Evolutionary conservation across 306 rosid species (phyloP).

Genomic region (Acacia crassicarpa): DNA sequence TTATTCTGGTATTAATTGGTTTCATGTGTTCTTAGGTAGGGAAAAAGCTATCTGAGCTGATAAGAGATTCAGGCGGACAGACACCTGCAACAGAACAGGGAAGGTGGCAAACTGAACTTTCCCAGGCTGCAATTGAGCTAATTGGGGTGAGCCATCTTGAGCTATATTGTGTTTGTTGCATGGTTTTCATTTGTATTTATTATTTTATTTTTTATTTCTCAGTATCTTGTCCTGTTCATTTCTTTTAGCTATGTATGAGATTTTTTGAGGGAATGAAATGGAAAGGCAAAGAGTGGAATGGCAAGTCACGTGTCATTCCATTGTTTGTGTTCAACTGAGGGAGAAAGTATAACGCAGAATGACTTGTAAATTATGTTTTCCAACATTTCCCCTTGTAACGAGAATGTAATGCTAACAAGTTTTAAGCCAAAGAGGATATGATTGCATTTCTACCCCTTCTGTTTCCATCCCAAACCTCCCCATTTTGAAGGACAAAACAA

Average conservation of each 20-base stretch:
- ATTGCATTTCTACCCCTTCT: not conserved
- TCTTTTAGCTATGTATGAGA: not conserved
- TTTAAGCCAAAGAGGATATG: not conserved
- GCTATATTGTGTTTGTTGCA: constrained; percentile 3
- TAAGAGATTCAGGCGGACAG: constrained; percentile 90
- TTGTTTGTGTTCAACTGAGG: not conserved
- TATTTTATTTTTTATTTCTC: not conserved
- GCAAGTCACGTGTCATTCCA: not conserved
- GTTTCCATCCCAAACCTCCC: not conserved
- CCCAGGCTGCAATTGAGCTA: constrained; percentile 96
- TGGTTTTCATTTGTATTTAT: constrained; percentile 18
- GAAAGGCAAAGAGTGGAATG: not conserved
- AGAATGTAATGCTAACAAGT: not conserved
- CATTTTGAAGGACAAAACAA: not conserved
- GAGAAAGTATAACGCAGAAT: not conserved
- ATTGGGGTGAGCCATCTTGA: constrained; percentile 67
- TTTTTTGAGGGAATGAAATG: not conserved
- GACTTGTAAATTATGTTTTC: not conserved
- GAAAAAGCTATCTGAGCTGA: constrained; percentile 87
- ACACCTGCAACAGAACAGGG: constrained; percentile 83
- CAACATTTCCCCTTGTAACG: not conserved
- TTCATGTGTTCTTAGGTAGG: constrained; percentile 68
- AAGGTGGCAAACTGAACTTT: constrained; percentile 98
- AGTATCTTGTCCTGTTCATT: not conserved
- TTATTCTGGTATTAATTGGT: constrained; percentile 18